phyloP scores from a whole-genome alignment of 2,329 filamentous ascomycete genomes.

The Ophiocordyceps camponoti-leonardi region DNA sequence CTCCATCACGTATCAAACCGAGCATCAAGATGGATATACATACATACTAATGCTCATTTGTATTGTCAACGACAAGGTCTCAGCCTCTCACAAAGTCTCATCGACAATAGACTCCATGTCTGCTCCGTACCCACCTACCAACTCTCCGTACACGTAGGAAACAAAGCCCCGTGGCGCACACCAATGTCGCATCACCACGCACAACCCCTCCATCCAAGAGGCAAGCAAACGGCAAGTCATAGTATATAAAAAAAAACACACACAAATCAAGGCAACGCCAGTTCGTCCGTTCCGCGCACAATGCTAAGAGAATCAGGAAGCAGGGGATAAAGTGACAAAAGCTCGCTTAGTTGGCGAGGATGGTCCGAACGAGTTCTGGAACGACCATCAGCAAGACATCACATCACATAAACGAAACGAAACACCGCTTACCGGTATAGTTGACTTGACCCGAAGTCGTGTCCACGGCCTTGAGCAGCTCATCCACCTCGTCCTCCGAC shows the following conservation, averaged over 20 bases:
- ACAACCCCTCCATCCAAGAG: too few species aligned
- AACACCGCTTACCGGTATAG: conserved; percentile 58
- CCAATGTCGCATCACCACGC: background rate
- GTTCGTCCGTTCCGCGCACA: conserved; percentile 4
- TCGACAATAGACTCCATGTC: too few species aligned
- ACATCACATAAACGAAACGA: background rate
- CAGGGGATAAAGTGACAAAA: conserved; percentile 13
- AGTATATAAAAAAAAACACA: too few species aligned
- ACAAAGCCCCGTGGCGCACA: conserved; percentile 1
- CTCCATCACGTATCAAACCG: too few species aligned
- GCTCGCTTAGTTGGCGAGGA: conserved; percentile 56
- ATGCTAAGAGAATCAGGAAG: background rate
- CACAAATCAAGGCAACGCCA: background rate
- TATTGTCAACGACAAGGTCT: too few species aligned
- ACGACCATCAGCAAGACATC: conserved; percentile 1
- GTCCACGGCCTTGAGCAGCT: conserved; percentile 95
- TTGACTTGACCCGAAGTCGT: conserved; percentile 94
- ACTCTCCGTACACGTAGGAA: background rate
- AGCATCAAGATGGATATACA: too few species aligned
- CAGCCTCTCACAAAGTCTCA: too few species aligned
- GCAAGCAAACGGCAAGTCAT: too few species aligned
- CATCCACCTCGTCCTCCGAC: conserved; percentile 96
- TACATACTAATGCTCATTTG: too few species aligned
- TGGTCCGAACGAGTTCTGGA: conserved; percentile 66
- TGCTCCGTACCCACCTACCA: too few species aligned